phyloP scores from a whole-genome alignment of 257 asterid genomes.

The Coffea eugenioides region DNA sequence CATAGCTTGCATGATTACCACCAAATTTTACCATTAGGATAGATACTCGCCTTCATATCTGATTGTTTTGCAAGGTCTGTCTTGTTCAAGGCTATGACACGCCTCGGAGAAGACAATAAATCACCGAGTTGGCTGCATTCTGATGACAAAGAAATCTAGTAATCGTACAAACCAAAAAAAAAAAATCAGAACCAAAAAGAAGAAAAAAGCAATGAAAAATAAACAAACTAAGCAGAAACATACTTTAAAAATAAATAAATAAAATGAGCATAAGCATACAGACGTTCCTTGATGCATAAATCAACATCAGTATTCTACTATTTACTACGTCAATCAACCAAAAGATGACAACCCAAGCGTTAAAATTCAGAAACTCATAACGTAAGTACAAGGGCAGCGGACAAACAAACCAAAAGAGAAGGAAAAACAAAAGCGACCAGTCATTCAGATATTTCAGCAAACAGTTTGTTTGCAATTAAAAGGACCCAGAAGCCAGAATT shows the following conservation, averaged over 20 bases:
- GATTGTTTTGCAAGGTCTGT: constrained; percentile 41
- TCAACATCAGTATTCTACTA: not conserved
- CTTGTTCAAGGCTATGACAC: constrained; percentile 55
- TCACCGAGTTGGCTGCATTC: constrained; percentile 45
- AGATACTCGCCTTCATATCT: constrained; percentile 36
- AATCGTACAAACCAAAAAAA: not conserved
- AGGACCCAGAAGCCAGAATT: too few species aligned
- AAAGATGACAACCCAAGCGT: not conserved
- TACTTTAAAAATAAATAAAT: too few species aligned
- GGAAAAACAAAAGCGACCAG: not conserved
- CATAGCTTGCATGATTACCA: not conserved
- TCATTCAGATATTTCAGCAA: constrained; percentile 34
- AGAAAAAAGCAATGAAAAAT: not conserved
- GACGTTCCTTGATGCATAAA: too few species aligned
- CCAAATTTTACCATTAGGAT: not conserved
- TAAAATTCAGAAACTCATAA: not conserved
- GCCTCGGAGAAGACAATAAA: constrained; percentile 39
- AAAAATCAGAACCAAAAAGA: not conserved
- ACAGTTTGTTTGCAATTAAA: not conserved
- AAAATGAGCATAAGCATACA: not conserved
- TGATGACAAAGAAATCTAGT: constrained; percentile 75
- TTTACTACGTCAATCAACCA: too few species aligned
- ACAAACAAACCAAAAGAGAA: not conserved
- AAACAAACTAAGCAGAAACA: too few species aligned
- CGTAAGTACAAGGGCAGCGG: not conserved